Conservation (phyloP, 176 grass and related monocot genomes). For the Avena atlantica region DNA sequence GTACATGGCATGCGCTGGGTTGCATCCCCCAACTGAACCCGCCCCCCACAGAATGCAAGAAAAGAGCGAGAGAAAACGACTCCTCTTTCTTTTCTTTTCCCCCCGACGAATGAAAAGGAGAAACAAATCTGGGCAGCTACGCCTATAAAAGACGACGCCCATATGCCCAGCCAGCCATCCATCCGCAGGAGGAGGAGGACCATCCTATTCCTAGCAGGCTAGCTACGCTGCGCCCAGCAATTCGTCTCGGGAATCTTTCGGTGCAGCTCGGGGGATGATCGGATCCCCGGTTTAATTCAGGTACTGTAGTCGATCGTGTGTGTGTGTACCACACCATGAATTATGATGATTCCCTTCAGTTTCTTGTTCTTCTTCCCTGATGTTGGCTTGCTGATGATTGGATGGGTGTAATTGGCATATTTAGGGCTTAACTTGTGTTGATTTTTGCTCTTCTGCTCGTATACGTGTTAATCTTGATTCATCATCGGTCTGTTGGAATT, state of each 20-base stretch:
- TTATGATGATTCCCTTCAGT: neutral
- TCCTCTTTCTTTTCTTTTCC: slow-evolving; percentile 6
- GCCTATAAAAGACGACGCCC: slow-evolving; percentile 55
- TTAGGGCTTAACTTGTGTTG: neutral
- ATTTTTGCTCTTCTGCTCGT: neutral
- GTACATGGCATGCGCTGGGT: neutral
- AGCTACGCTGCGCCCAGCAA: neutral
- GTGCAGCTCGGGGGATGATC: no score
- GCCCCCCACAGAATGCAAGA: slow-evolving; percentile 23
- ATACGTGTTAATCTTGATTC: neutral
- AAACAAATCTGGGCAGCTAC: slow-evolving; percentile 53
- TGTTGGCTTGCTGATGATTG: neutral
- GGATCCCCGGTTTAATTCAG: slow-evolving; percentile 3
- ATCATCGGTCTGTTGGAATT: neutral
- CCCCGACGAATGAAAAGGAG: slow-evolving; percentile 14
- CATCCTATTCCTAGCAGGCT: slow-evolving; percentile 43
- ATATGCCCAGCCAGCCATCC: slow-evolving; percentile 35
- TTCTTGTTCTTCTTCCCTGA: slow-evolving; percentile 13
- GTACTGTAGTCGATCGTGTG: slow-evolving; percentile 1
- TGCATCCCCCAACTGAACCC: slow-evolving; percentile 15
- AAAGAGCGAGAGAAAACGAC: slow-evolving; percentile 9
- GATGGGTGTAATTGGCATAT: neutral
- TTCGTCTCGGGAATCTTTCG: slow-evolving; percentile 6
- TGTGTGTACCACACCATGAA: slow-evolving; percentile 5
- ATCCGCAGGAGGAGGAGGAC: slow-evolving; percentile 42